A percentile compares a stretch with the other conserved stretches of the same genome.
These are phyloP conservation scores for Biancaea sappan DNA, from an alignment of 306 rosid species.

Conservation along the genomic window DNA sequence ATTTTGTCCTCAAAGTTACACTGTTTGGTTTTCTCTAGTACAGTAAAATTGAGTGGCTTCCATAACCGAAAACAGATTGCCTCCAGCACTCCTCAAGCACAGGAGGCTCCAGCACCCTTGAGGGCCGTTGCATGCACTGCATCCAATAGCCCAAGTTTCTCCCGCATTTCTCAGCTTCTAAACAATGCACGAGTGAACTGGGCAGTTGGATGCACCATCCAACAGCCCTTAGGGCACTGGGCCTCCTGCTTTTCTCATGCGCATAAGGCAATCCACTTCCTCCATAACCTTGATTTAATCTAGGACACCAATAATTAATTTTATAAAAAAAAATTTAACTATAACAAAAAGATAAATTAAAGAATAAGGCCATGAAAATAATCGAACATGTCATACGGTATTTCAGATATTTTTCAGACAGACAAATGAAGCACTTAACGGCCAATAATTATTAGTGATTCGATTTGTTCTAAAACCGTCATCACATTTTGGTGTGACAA, in stretches of 20 bases:
- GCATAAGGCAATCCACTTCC: no score
- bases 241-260: no score
- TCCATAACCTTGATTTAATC: conserved; percentile 10
- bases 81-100: no score
- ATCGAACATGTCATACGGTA: conserved; percentile 11
- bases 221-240: no score
- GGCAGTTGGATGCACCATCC: no score
- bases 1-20: conserved; percentile 14
- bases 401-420: not conserved
- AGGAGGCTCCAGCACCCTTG: no score
- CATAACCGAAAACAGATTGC: no score
- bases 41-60: conserved; percentile 15
- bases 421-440: not conserved
- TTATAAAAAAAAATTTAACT: conserved; percentile 19
- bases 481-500: no score
- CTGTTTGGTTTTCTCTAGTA: not conserved
- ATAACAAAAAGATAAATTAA: conserved; percentile 1
- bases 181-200: no score
- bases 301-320: conserved; percentile 2
- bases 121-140: no score
- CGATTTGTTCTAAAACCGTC: conserved; percentile 1
- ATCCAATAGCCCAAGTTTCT: no score
- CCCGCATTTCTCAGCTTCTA: no score
- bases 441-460: not conserved
- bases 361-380: conserved; percentile 8